These are phyloP conservation scores for Schizochytrium sp. DNA, from an alignment of 108 stramenopile genomes.

Conservation along the genomic window DNA sequence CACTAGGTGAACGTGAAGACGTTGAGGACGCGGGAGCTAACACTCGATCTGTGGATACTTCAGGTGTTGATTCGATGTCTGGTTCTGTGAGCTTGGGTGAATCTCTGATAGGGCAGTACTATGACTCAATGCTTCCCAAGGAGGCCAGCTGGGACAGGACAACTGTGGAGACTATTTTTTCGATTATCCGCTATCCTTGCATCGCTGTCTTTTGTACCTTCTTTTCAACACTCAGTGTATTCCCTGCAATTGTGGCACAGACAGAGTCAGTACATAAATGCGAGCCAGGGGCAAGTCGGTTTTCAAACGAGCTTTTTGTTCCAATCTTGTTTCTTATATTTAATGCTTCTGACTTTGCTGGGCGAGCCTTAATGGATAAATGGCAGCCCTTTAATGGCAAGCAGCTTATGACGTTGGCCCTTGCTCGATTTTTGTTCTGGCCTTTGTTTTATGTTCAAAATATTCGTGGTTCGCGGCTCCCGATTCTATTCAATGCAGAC, in stretches of 20 bases:
- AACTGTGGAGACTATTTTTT: neutral
- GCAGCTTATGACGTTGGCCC: neutral
- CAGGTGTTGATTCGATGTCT: neutral
- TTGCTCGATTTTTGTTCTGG: neutral
- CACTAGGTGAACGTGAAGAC: neutral
- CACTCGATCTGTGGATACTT: no score
- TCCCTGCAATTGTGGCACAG: conserved; percentile 14
- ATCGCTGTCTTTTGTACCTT: conserved; percentile 20
- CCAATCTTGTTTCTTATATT: conserved; percentile 62
- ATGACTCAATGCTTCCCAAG: neutral
- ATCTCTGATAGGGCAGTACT: neutral
- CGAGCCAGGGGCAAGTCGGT: neutral
- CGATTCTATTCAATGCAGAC: neutral
- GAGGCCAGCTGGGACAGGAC: conserved; percentile 15
- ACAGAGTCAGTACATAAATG: conserved; percentile 30
- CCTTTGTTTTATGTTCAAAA: conserved; percentile 12
- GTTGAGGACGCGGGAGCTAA: no score
- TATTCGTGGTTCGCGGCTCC: conserved; percentile 34
- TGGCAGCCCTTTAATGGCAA: conserved; percentile 45
- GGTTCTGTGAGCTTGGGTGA: neutral
- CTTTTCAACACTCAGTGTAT: neutral
- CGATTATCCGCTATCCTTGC: conserved; percentile 1
- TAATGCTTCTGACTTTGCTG: conserved; percentile 58
- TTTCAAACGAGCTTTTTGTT: conserved; percentile 62
- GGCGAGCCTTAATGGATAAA: conserved; percentile 10